Base-by-base conservation (phyloP, 2,329 filamentous ascomycete species). In the Capronia coronata region DNA sequence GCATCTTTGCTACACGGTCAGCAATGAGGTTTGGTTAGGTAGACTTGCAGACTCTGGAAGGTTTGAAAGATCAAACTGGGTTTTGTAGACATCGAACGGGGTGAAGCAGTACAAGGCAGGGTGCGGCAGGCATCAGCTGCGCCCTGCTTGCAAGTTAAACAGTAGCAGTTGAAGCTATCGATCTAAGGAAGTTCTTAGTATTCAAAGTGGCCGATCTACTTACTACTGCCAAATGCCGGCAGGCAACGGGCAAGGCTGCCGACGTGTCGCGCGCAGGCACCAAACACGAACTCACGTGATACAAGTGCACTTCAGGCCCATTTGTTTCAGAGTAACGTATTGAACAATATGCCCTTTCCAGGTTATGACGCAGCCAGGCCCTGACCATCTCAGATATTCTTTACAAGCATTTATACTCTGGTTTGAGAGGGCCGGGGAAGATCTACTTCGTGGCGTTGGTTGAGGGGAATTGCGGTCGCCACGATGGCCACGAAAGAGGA, bases 401-500 rank as follows among this genome's bases (percentile, higher is more conserved):
- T 10, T 27, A 10, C 25, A 27, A 38, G 35, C 35, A 19, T 38
- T 13, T 18, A 13, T 14, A 18, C 16, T 18, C 19, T 38, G 16
- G 6, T 32, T n/a, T 32, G 11, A 11, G 29, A 32, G 29, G 23
- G 7, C 7, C 35, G 7, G 1, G 18, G 14, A 18, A 21, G 23
- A 27, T 27, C 23, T 27, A 10, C 23, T 27, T 27, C 5, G 5
- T 27, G 23, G 23, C 10, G 5, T 10, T 10, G 23, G 5, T 10
- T 5, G 5, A 27, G 23, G 10, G 23, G 10, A 10, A 10, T 5
- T 10, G 23, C n/a, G 29, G 7, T 11, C 11, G 42, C 22, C 3
- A 39, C 14, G 21, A 55, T 54, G 48, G 45, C 48, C 22, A 45
- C 46, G n/a, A 59, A 54, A 46, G 43, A 45, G 11, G 19, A 48